phyloP scores from a whole-genome alignment of 495 filamentous ascomycete genomes.

The Penicillium roqueforti region DNA sequence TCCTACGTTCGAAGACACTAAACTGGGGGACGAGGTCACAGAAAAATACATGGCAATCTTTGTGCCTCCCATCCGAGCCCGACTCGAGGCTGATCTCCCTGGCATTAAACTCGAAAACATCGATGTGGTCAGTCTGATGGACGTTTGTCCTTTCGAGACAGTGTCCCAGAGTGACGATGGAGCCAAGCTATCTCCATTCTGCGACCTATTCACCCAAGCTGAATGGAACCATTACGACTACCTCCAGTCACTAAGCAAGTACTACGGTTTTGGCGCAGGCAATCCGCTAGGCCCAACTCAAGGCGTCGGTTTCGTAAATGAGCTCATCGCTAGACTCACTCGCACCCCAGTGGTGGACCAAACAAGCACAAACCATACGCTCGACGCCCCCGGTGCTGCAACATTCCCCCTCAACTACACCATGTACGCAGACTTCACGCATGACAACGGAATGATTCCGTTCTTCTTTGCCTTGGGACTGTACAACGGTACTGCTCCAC shows the following conservation, averaged over 20 bases:
- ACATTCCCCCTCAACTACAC: constrained; percentile 65
- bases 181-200: constrained; percentile 57
- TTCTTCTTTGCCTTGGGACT: constrained; percentile 71
- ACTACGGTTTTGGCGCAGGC: constrained; percentile 72
- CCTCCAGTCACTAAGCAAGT: constrained; percentile 70
- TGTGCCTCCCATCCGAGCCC: constrained; percentile 53
- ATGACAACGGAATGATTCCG: constrained; percentile 78
- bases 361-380: constrained; percentile 68
- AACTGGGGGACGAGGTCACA: constrained; percentile 48
- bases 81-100: constrained; percentile 59
- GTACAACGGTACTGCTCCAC: constrained; percentile 55
- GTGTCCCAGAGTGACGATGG: constrained; percentile 48
- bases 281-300: constrained; percentile 74
- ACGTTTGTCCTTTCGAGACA: constrained; percentile 78
- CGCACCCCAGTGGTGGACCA: constrained; percentile 59
- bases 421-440: constrained; percentile 81
- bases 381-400: constrained; percentile 49
- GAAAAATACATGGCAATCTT: constrained; percentile 53
- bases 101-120: constrained; percentile 53
- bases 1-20: constrained; percentile 50
- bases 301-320: constrained; percentile 80
- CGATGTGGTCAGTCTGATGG: constrained; percentile 72
- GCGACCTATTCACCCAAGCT: constrained; percentile 58
- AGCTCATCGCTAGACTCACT: constrained; percentile 77
- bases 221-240: constrained; percentile 79